These are phyloP conservation scores for Pigoraptor vietnamica DNA, from an alignment of 78 protist genomes.

Conservation along the genomic window DNA sequence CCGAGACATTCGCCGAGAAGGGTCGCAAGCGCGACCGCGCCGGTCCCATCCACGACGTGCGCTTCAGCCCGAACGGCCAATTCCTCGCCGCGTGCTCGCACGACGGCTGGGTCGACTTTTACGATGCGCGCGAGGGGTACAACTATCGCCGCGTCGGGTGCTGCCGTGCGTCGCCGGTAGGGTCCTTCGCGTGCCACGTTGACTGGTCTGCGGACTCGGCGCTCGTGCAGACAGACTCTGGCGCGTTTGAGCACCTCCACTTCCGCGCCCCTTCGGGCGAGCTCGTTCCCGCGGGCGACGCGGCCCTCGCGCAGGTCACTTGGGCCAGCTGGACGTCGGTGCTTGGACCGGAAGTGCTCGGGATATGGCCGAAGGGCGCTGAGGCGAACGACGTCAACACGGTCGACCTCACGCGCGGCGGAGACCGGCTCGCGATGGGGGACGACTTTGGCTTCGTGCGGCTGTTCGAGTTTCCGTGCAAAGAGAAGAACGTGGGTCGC, in stretches of 20 bases:
- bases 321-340: too few species aligned
- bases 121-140: background rate
- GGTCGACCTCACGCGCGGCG: background rate
- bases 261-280: too few species aligned
- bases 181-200: background rate
- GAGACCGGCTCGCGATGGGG: constrained; percentile 35
- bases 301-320: too few species aligned
- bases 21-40: background rate
- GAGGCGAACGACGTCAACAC: background rate
- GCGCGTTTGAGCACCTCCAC: too few species aligned
- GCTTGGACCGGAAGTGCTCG: background rate
- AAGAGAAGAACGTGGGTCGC: too few species aligned
- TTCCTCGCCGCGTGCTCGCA: background rate
- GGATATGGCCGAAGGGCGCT: background rate
- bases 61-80: background rate
- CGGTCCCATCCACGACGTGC: background rate
- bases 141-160: background rate
- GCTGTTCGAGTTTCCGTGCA: constrained; percentile 52
- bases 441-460: constrained; percentile 45
- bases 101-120: background rate
- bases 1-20: background rate
- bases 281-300: too few species aligned
- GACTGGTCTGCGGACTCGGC: background rate
- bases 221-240: background rate
- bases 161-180: background rate